These are phyloP conservation scores for Macaranga tanarius DNA, from an alignment of 441 rosid species.

Conservation along the genomic window DNA sequence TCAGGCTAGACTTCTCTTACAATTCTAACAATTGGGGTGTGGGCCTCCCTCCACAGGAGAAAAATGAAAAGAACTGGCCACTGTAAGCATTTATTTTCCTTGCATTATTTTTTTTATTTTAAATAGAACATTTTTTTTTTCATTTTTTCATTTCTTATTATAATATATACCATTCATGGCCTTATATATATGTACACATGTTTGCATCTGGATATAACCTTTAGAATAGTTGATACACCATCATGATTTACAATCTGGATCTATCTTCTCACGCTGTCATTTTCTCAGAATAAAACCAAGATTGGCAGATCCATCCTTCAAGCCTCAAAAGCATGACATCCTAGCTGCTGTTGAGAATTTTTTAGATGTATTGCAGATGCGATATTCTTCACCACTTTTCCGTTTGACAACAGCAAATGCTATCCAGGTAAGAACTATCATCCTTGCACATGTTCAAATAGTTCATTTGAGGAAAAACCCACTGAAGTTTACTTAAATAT, in stretches of 20 bases:
- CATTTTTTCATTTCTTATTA: neutral
- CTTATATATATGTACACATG: too few relatives aligned
- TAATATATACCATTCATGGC: neutral
- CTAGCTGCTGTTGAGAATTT: constrained; percentile 74
- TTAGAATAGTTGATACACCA: neutral
- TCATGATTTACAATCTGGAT: constrained; percentile 11
- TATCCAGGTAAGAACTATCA: constrained; percentile 63
- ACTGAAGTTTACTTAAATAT: neutral
- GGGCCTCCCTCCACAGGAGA: constrained; percentile 91
- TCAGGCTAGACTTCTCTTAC: constrained; percentile 88
- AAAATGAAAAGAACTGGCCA: constrained; percentile 84
- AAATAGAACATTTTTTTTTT: neutral
- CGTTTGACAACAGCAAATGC: constrained; percentile 71
- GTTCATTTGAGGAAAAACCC: too few relatives aligned
- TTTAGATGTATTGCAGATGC: constrained; percentile 59
- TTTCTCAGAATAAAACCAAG: constrained; percentile 71
- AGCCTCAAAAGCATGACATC: constrained; percentile 75
- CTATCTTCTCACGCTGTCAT: constrained; percentile 9
- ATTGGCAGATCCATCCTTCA: constrained; percentile 83
- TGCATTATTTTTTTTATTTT: constrained; percentile 6
- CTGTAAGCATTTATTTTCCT: constrained; percentile 50
- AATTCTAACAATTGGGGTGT: constrained; percentile 87
- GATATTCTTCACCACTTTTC: constrained; percentile 93
- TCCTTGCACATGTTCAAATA: neutral
- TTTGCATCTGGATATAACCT: neutral